Evolutionary conservation across 805 yeast genomes (phyloP), one percentile per base, ranked within the genome.

Genomic region (Metschnikowia lochheadii): DNA sequence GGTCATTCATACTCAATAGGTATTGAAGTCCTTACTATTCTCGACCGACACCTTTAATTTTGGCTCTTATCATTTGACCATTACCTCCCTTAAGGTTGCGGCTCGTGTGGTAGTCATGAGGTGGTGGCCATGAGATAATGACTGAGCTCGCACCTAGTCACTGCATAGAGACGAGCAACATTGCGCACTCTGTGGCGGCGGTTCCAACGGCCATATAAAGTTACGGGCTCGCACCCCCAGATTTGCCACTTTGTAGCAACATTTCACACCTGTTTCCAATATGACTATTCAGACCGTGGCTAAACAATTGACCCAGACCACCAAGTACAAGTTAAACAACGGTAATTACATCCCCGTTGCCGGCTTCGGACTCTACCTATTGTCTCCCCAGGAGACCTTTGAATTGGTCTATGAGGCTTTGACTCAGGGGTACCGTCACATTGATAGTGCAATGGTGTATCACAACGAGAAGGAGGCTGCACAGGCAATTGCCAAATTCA

Each of bases 381-480:
- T 81, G 3, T 72, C 81, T 3, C 51, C 60, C 1, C 56, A 57
- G 0, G 67, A 68, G 7, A 72, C 84, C 1, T 51, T 64, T 3
- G 66, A 71, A 0, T 60, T 81, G 26, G 84, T 82, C 0, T 72
- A 77, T 56, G 63, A 73, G 31, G 94, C 91, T 1, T 73, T 87
- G 51, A 66, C 73, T 32, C 69, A 64, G 13, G 95, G 95, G 0
- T 87, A 85, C 64, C 77, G 94, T 56, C 92, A 84, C 60, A 69
- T 87, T 51, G 94, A 88, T 62, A 72, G 84, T 17, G 96, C 96
- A 6, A 81, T 76, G 8, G 65, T 66, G n/a, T 88, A 88, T 68
- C 68, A 70, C 10, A 87, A 87, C 67, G 89, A 86, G 62, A 56
- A 56, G 14, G 85, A 82, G 55, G 81, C 81, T 4, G 82, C 82